Evolutionary conservation across 495 filamentous ascomycete genomes (phyloP).

Genomic region (Staphylotrichum longicolle): DNA sequence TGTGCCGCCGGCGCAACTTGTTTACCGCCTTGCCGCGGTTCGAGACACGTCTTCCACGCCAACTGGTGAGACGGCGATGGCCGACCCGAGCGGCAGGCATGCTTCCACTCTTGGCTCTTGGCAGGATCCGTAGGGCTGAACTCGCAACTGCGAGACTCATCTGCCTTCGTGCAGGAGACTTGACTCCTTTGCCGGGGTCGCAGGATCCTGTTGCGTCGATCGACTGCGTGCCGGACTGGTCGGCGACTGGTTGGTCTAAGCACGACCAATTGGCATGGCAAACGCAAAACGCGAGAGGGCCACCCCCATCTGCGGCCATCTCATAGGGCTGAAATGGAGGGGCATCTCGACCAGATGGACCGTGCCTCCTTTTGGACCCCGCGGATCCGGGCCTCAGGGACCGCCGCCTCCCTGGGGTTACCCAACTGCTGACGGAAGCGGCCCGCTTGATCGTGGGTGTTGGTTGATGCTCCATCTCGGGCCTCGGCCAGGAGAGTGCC

Average conservation of each 20-base stretch:
- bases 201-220: slow-evolving; percentile 17
- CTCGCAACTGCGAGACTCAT: slow-evolving; percentile 10
- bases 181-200: background rate
- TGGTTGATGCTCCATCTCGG: slow-evolving; percentile 1
- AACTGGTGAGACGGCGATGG: slow-evolving; percentile 7
- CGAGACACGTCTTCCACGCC: background rate
- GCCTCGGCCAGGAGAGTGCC: background rate
- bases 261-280: slow-evolving; percentile 13
- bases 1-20: slow-evolving; percentile 8
- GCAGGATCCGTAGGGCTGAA: slow-evolving; percentile 4
- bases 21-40: slow-evolving; percentile 1
- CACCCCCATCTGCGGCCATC: slow-evolving; percentile 13
- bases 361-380: background rate
- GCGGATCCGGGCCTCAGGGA: background rate
- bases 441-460: background rate
- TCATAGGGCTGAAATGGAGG: slow-evolving; percentile 33
- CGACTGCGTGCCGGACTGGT: slow-evolving; percentile 9
- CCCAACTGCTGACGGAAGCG: background rate
- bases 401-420: background rate
- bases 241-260: background rate
- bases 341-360: background rate
- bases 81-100: background rate
- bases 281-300: slow-evolving; percentile 8
- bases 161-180: background rate
- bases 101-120: background rate